Base-by-base conservation (phyloP, 192 early-diverging fungal genomes). In the Backusella psychrophila region DNA sequence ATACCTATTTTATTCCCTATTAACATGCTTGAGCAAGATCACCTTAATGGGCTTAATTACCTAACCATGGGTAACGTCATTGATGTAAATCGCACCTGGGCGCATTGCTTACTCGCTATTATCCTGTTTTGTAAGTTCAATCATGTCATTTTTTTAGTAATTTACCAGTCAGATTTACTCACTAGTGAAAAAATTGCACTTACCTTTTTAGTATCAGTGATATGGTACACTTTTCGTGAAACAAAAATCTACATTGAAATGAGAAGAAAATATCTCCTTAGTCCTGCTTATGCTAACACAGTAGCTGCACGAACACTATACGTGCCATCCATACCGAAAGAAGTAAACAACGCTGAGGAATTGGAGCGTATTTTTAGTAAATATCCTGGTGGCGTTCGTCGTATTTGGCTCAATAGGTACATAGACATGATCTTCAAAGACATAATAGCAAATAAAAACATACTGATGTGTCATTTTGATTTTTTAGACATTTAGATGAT, bases 41-140 rank as follows among this genome's bases (percentile, higher is more conserved):
- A 76, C 7, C 36, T 77, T 12, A 29, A 34, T 1, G 95, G 94
- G 6, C 82, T 95, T 14, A 78, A 88, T 56, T 63, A 78, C 31
- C 75, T 93, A 73, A 91, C 92, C 0, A 90, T 95, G 29, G 91
- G 89, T 67, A 97, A 97, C 67, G 85, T 97, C 15, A 75, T 79
- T 23, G 52, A 72, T 2, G 65, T 82, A 36, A 67, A 81, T 46
- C 84, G 88, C 26, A 86, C 93, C 7, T 96, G 94, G 94, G 90
- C 89, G 9, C 94, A 94, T 75, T 78, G 94, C 11, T 78, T 87
- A 1, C 71, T 93, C 11, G 81, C 87, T 36, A 80, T 84, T 34
- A 9, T 90, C 4, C 84, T 90, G 53, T 78, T 71, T 29, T 70
- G 91, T 93, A 88, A 82, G 84, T 7, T 53, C 69, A 39, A 26